A percentile compares a stretch with the other conserved stretches of the same genome.
phyloP scores from a whole-genome alignment of 164 flowering plant genomes.

The Tinospora cordifolia region DNA sequence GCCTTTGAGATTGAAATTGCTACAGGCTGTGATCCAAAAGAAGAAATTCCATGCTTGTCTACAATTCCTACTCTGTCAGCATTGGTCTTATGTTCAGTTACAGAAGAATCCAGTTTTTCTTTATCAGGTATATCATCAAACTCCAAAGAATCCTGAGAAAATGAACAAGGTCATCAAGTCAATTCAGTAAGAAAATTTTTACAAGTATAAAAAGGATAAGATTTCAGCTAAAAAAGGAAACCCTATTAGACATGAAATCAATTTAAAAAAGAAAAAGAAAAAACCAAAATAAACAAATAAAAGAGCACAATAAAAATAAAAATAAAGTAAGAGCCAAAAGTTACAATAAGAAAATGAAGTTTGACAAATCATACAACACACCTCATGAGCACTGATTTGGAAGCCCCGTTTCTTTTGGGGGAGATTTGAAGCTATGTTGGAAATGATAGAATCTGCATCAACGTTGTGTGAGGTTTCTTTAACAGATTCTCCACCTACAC shows the following conservation, averaged over 20 bases:
- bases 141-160: slow-evolving; percentile 53
- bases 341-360: too few relatives aligned
- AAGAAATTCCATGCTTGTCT: slow-evolving; percentile 21
- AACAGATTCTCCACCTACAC: slow-evolving; percentile 10
- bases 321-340: too few relatives aligned
- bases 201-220: neutral
- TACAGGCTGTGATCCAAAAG: slow-evolving; percentile 21
- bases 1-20: slow-evolving; percentile 13
- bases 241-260: too few relatives aligned
- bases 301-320: too few relatives aligned
- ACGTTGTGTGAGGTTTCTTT: slow-evolving; percentile 17
- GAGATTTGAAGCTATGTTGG: slow-evolving; percentile 16
- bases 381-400: slow-evolving; percentile 94
- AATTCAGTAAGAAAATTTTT: neutral
- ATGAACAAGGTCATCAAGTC: neutral
- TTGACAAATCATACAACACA: slow-evolving; percentile 17
- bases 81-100: slow-evolving; percentile 13
- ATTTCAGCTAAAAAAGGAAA: neutral
- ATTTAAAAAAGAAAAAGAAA: too few relatives aligned
- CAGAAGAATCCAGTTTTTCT: slow-evolving; percentile 18
- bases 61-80: slow-evolving; percentile 17
- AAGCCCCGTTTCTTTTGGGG: slow-evolving; percentile 47
- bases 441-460: slow-evolving; percentile 19
- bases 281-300: too few relatives aligned
- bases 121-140: slow-evolving; percentile 49